Evolutionary conservation across 495 filamentous ascomycete species (phyloP).

Genomic region (Trichoderma gamsii): DNA sequence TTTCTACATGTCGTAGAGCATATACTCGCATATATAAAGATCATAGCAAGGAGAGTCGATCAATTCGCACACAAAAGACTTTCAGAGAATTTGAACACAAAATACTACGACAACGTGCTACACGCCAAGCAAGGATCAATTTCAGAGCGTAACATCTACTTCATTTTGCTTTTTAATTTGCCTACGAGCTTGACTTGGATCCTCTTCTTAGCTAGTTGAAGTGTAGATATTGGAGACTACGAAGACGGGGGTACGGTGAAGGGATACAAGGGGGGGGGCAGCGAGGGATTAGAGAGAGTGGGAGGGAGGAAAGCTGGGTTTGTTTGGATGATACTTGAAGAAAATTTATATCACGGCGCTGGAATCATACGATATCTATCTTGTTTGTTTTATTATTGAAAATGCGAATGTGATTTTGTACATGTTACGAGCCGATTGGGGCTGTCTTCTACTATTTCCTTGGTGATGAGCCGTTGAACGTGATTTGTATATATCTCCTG

Average conservation of each 20-base stretch:
- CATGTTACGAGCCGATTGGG: too few species aligned
- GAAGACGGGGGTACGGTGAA: background rate
- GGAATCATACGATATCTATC: too few species aligned
- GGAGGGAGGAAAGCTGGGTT: background rate
- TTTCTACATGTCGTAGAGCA: constrained; percentile 1
- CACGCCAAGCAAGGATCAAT: background rate
- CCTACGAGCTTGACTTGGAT: background rate
- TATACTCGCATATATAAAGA: background rate
- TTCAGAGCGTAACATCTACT: background rate
- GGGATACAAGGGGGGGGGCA: background rate
- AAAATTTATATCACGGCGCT: too few species aligned
- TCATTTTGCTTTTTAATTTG: background rate
- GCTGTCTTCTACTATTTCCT: too few species aligned
- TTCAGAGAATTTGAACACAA: background rate
- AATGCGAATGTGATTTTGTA: too few species aligned
- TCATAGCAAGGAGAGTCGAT: background rate
- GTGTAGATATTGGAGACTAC: background rate
- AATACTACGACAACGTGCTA: background rate
- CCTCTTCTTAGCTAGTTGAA: background rate
- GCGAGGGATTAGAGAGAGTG: background rate
- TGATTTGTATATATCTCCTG: too few species aligned
- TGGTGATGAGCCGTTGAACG: too few species aligned
- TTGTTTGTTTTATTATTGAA: too few species aligned
- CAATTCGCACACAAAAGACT: background rate
- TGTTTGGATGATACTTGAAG: background rate